A percentile compares a stretch with the other conserved stretches of the same genome.
These are phyloP conservation scores for Aquilaria malaccensis DNA, from an alignment of 345 rosid species.

Conservation along the genomic window DNA sequence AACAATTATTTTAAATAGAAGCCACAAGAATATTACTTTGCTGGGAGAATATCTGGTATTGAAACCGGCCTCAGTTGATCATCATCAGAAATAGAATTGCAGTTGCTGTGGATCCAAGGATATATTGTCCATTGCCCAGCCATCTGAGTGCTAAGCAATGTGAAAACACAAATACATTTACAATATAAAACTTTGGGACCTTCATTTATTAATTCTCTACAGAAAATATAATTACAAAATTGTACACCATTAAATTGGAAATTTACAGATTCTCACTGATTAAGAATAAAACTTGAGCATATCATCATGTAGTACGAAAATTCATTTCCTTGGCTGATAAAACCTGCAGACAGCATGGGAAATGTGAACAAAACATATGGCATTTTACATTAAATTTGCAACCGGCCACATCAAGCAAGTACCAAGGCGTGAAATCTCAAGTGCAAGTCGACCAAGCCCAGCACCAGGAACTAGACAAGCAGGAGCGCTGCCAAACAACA, in stretches of 20 bases:
- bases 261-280: slow-evolving; percentile 50
- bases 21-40: slow-evolving; percentile 40
- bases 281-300: slow-evolving; percentile 96
- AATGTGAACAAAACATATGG: slow-evolving; percentile 2
- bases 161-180: slow-evolving; percentile 10
- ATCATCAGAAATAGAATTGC: slow-evolving; percentile 83
- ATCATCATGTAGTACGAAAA: slow-evolving; percentile 99
- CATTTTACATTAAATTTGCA: slow-evolving; percentile 1
- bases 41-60: slow-evolving; percentile 93
- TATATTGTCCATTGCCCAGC: slow-evolving; percentile 84
- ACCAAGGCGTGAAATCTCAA: slow-evolving; percentile 94
- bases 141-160: slow-evolving; percentile 36
- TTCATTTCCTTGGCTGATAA: slow-evolving; percentile 96
- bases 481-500: slow-evolving; percentile 52
- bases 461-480: slow-evolving; percentile 98
- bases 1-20: no score
- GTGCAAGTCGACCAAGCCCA: slow-evolving; percentile 95
- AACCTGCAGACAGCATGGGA: slow-evolving; percentile 52
- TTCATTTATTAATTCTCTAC: background rate
- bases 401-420: slow-evolving; percentile 18
- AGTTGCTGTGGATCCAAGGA: slow-evolving; percentile 97
- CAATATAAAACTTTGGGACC: no score
- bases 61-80: slow-evolving; percentile 83
- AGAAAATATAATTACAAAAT: background rate
- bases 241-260: background rate